Base-by-base conservation (phyloP, 805 yeast species). In the Limtongia smithiae region DNA sequence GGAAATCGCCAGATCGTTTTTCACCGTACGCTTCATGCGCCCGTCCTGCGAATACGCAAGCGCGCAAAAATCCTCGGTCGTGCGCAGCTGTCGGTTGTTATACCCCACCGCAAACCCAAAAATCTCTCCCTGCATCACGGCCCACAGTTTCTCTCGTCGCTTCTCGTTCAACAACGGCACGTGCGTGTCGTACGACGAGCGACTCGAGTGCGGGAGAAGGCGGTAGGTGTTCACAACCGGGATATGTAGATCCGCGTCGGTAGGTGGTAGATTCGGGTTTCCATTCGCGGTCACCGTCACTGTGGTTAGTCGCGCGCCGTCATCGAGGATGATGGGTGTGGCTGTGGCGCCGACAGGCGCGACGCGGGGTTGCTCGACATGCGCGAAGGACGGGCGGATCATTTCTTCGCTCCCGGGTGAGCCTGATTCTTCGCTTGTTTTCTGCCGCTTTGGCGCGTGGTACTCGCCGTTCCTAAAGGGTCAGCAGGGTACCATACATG, bases 31-130 rank as follows among this genome's bases (percentile, higher is more conserved):
- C 33, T 51, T 51, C 58, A 54, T 54, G 24, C 58, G 47, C 15
- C 51, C 58, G 46, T 54, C 58, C 33, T 51, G 58, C 18, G 55
- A 41, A 31, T 54, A 54, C 17, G 58, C 58, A 15, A 51, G 50
- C 28, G 33, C 15, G 46, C 56, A 54, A 34, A 54, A 54, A 34
- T 51, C 58, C 15, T 45, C 50, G 14, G 55, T 40, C 27, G 56
- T 46, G 36, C 54, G 50, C 27, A 54, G 37, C 8, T 41, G 45
- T 28, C 41, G 35, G 31, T 44, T 41, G 35, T 41, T 45, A 37
- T 50, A 54, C 3, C 55, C 58, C 21, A 54, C 52, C 14, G 52
- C 55, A 37, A 51, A 54, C 17, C 44, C 15, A 33, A 28, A 44
- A 18, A 51, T 46, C 42, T 54, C 58, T 21, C 22, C 18, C 36